phyloP scores from a whole-genome alignment of 257 asterid species.

The Primulina huaijiensis region DNA sequence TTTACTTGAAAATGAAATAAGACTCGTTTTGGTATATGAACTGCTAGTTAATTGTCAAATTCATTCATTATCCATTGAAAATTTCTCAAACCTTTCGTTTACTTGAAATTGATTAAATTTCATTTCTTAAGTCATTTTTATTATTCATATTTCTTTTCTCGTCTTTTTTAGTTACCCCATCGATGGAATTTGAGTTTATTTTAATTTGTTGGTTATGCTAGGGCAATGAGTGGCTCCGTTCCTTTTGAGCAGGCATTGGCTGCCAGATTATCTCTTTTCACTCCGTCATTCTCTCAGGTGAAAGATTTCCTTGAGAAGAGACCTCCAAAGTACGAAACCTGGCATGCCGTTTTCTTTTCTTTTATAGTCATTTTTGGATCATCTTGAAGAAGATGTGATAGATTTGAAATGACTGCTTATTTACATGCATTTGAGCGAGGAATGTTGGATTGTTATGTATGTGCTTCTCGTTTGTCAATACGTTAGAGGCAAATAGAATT shows the following conservation, averaged over 20 bases:
- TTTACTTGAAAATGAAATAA: no score
- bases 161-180: slow-evolving; percentile 1
- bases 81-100: no score
- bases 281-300: slow-evolving; percentile 71
- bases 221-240: slow-evolving; percentile 97
- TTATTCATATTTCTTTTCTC: background rate
- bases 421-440: slow-evolving; percentile 9
- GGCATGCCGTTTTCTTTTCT: slow-evolving; percentile 13
- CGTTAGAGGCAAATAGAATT: no score
- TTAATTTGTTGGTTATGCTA: slow-evolving; percentile 30
- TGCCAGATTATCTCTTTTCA: slow-evolving; percentile 75
- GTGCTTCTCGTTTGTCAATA: slow-evolving; percentile 8
- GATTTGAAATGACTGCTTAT: slow-evolving; percentile 9
- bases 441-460: background rate
- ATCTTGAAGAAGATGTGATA: background rate
- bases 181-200: slow-evolving; percentile 1
- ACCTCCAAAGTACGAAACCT: slow-evolving; percentile 66
- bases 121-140: no score
- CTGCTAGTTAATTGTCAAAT: no score
- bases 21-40: no score
- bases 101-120: no score
- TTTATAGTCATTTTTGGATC: background rate
- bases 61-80: no score
- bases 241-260: slow-evolving; percentile 96
- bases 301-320: slow-evolving; percentile 69